Conservation (phyloP, 139 green algal genomes). For the Chlorella sorokiniana region DNA sequence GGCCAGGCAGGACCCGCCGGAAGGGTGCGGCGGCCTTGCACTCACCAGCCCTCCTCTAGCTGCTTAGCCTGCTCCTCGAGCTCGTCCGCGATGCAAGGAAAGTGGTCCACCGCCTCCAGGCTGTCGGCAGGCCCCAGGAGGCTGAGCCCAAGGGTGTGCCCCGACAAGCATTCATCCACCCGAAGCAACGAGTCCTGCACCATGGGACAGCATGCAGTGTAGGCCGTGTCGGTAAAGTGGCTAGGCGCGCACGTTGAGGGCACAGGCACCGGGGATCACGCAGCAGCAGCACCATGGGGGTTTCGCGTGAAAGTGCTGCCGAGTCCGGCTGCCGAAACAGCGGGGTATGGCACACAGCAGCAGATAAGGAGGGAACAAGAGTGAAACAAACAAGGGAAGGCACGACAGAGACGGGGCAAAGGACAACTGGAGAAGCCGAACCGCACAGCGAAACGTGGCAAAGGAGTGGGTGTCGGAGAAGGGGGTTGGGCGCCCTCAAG, state of each 20-base stretch:
- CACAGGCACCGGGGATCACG: background rate
- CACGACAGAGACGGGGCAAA: no score
- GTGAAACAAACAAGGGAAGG: no score
- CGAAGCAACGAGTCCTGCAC: background rate
- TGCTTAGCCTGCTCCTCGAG: conserved; percentile 43
- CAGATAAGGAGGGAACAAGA: no score
- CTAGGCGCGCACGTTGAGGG: background rate
- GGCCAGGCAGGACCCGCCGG: background rate
- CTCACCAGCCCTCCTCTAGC: conserved; percentile 33
- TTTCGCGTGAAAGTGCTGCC: no score
- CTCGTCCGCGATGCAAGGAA: conserved; percentile 41
- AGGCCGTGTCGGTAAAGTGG: background rate
- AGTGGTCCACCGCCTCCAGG: background rate
- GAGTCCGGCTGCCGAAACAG: no score
- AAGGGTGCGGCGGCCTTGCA: background rate
- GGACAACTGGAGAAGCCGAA: no score
- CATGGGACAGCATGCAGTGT: background rate
- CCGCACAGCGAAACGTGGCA: no score
- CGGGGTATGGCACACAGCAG: no score
- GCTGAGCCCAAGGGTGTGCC: background rate
- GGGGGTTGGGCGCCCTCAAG: no score
- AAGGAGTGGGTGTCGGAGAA: no score
- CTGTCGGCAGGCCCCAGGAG: background rate
- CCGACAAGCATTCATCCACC: background rate
- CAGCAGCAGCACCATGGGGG: no score